Evolutionary conservation across 257 asterid genomes (phyloP).

Genomic region (Henckelia pumila): DNA sequence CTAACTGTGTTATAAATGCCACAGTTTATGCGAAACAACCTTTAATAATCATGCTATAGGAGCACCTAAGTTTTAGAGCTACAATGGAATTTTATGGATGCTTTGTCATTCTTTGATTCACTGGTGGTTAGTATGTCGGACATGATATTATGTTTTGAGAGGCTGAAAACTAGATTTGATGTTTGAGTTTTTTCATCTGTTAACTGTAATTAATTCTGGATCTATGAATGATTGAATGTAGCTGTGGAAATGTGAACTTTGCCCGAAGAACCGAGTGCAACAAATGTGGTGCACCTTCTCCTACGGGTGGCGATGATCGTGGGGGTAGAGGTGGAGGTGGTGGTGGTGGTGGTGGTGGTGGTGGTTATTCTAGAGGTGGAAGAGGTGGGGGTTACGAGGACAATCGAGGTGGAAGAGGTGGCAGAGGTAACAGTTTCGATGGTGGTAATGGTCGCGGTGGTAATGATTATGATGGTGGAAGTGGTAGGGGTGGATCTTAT

Average conservation of each 20-base stretch:
- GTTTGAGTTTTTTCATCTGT: slow-evolving; percentile 26
- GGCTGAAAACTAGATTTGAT: slow-evolving; percentile 17
- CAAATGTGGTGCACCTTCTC: slow-evolving; percentile 92
- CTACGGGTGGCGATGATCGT: slow-evolving; percentile 79
- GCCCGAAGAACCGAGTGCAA: slow-evolving; percentile 97
- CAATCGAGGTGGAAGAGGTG: slow-evolving; percentile 60
- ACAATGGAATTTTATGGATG: not conserved
- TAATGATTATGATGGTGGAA: slow-evolving; percentile 46
- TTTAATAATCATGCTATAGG: not conserved
- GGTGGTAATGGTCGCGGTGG: slow-evolving; percentile 60
- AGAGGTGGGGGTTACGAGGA: slow-evolving; percentile 60
- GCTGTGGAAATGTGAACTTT: slow-evolving; percentile 98
- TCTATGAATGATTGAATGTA: slow-evolving; percentile 64
- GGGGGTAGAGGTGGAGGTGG: slow-evolving; percentile 67
- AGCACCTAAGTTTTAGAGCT: not conserved
- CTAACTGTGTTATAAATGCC: not conserved
- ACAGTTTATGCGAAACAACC: not conserved
- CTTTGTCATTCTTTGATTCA: not conserved
- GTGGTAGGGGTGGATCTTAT: slow-evolving; percentile 53
- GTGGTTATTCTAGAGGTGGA: slow-evolving; percentile 43
- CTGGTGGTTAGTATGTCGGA: not conserved
- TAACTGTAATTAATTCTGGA: slow-evolving; percentile 41
- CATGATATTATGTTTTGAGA: not conserved
- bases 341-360: slow-evolving; percentile 55
- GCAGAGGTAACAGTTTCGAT: slow-evolving; percentile 37